Evolutionary conservation across 495 filamentous ascomycete species (phyloP).

Genomic region (Bathelium albidoporum): DNA sequence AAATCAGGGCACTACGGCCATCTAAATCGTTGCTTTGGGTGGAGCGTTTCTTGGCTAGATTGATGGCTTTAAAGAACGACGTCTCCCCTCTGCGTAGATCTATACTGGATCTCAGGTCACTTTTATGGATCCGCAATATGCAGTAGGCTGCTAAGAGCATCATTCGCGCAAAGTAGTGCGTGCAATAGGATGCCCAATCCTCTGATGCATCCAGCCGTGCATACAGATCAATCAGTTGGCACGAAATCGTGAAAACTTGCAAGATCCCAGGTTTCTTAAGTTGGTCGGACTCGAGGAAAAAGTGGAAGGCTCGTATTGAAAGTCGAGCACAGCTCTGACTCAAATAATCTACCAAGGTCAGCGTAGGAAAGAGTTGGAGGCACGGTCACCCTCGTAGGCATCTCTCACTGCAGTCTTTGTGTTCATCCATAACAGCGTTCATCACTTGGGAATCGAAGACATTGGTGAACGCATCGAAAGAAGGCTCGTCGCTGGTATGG

Average conservation of each 20-base stretch:
- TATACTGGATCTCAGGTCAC: not conserved
- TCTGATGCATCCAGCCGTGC: not conserved
- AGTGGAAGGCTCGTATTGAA: not conserved
- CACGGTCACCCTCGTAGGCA: not conserved
- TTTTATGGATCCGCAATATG: not conserved
- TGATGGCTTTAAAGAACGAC: not conserved
- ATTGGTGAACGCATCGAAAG: not conserved
- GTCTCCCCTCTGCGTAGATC: not conserved
- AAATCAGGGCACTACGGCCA: not conserved
- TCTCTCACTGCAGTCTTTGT: not conserved
- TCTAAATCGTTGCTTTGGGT: not conserved
- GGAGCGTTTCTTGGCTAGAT: not conserved
- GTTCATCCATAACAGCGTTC: not conserved
- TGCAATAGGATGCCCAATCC: not conserved
- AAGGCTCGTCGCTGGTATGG: not conserved
- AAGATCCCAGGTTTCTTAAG: not conserved
- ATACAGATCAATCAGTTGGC: not conserved
- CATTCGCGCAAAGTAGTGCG: slow-evolving; percentile 1
- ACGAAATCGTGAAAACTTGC: not conserved
- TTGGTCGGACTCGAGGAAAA: not conserved
- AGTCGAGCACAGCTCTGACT: not conserved
- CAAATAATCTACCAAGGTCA: not conserved
- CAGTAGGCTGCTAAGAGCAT: not conserved
- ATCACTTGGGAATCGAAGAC: not conserved
- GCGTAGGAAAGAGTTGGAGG: not conserved